These are phyloP conservation scores for Nyctanthes arbortristis DNA, from an alignment of 257 asterid species.

Conservation along the genomic window DNA sequence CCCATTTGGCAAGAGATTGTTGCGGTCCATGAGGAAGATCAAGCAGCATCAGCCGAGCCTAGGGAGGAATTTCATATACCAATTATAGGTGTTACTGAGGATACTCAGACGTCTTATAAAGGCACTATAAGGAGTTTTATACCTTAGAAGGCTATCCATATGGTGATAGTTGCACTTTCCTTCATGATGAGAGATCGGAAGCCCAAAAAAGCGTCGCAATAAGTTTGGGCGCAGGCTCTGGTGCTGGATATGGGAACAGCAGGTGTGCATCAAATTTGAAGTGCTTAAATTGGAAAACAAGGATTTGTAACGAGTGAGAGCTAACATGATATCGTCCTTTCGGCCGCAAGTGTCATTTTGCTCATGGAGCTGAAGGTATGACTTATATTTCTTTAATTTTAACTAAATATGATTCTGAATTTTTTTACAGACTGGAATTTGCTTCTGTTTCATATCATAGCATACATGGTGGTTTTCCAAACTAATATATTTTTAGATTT, in stretches of 20 bases:
- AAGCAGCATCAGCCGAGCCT: slow-evolving; percentile 39
- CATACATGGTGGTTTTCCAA: neutral
- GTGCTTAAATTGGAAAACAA: slow-evolving; percentile 87
- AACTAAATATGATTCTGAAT: neutral
- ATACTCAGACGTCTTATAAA: slow-evolving; percentile 65
- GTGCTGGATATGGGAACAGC: slow-evolving; percentile 47
- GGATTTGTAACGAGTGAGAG: slow-evolving; percentile 89
- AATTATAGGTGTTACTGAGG: slow-evolving; percentile 59
- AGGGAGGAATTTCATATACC: slow-evolving; percentile 82
- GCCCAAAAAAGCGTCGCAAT: slow-evolving; percentile 76
- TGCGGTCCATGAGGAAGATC: slow-evolving; percentile 66
- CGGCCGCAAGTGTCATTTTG: slow-evolving; percentile 86
- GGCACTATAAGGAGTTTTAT: slow-evolving; percentile 76
- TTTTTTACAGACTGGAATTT: neutral
- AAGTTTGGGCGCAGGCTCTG: slow-evolving; percentile 62
- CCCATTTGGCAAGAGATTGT: slow-evolving; percentile 85
- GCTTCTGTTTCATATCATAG: neutral
- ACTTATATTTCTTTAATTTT: slow-evolving; percentile 7
- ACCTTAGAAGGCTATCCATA: slow-evolving; percentile 86
- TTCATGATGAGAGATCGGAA: slow-evolving; percentile 75
- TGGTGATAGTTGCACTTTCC: slow-evolving; percentile 80
- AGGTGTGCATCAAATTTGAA: slow-evolving; percentile 43
- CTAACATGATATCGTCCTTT: slow-evolving; percentile 77
- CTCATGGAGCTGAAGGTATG: slow-evolving; percentile 76
- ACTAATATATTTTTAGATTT: neutral